Conservation (phyloP, 2,329 filamentous ascomycete species). For the Mariannaea sp. region DNA sequence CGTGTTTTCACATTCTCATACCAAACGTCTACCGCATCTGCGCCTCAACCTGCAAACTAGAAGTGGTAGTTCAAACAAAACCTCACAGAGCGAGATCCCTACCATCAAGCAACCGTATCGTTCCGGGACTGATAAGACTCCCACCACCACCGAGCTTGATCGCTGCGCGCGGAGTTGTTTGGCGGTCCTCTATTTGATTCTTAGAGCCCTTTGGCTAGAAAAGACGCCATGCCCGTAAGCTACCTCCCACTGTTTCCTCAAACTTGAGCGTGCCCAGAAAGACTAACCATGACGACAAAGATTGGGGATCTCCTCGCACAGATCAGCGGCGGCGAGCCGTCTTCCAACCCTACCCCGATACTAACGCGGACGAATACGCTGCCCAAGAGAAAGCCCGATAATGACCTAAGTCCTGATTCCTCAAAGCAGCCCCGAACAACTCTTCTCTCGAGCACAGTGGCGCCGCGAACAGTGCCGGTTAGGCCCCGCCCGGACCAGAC, state of each 20-base stretch:
- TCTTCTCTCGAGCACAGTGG: constrained; percentile 33
- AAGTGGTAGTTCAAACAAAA: constrained; percentile 27
- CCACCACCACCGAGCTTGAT: constrained; percentile 30
- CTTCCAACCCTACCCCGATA: constrained; percentile 42
- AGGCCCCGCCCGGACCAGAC: constrained; percentile 23
- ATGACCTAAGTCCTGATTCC: constrained; percentile 49
- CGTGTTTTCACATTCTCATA: constrained; percentile 29
- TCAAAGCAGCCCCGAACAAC: constrained; percentile 49
- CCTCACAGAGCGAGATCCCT: constrained; percentile 13
- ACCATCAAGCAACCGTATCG: constrained; percentile 19
- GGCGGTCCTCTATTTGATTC: constrained; percentile 14
- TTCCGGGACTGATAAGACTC: constrained; percentile 41
- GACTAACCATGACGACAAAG: constrained; percentile 33
- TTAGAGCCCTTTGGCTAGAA: constrained; percentile 18
- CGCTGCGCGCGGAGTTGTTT: constrained; percentile 29
- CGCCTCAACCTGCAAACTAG: constrained; percentile 29
- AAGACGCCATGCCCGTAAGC: constrained; percentile 41
- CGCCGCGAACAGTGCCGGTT: constrained; percentile 26
- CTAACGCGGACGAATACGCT: constrained; percentile 34
- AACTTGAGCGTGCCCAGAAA: too few relatives aligned
- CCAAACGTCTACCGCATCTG: constrained; percentile 29
- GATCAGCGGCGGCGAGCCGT: constrained; percentile 58
- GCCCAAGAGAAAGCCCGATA: constrained; percentile 63
- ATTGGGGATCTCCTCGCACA: constrained; percentile 53
- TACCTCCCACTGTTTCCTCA: constrained; percentile 8